Evolutionary conservation across 1,139 yeast genomes (phyloP), one percentile per base, ranked within the genome.

Genomic region (Magnusiomyces starmeri): DNA sequence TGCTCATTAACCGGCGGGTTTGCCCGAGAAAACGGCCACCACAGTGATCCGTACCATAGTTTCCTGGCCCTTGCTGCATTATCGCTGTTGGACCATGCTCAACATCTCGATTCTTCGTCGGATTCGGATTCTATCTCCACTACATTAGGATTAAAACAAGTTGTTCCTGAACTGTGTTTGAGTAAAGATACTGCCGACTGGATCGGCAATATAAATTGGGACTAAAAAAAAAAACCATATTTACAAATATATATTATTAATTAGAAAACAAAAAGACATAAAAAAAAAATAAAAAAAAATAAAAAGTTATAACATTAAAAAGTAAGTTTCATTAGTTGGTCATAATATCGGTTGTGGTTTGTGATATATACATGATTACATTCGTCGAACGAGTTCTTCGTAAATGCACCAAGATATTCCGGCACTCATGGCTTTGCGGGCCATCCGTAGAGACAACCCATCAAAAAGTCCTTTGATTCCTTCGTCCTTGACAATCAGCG

Each of bases 371-470:
- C 14, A 40, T 26, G 16, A 3, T 46, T 50, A 50, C 43, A 59
- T 49, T 41, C 58, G 37, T 34, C 65, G 56, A 1, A 88, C 78
- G 56, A 88, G 70, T 65, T 92, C 97, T 68, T 90, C 98, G 65
- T 90, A 92, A 29, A 92, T 83, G 58, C 96, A 87, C 98, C 98
- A 92, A 50, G 96, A 89, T 55, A 92, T 89, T 1, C 96, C 97
- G 0, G 97, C 92, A 67, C 95, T 84, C 54, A 87, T 69, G 0
- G 95, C 96, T 67, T 92, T 92, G 60, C 98, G 75, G 2, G 86
- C 76, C 51, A 92, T 75, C 56, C 98, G 73, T 59, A 92, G 74
- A 44, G 90, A 79, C 43, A 92, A 71, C 0, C 98, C 98, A 64
- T 88, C 82, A 65, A 92, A 89, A 51, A 92, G 72, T 51, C 83